Evolutionary conservation across 2,329 filamentous ascomycete species (phyloP).

Genomic region (Aspergillus versicolor): DNA sequence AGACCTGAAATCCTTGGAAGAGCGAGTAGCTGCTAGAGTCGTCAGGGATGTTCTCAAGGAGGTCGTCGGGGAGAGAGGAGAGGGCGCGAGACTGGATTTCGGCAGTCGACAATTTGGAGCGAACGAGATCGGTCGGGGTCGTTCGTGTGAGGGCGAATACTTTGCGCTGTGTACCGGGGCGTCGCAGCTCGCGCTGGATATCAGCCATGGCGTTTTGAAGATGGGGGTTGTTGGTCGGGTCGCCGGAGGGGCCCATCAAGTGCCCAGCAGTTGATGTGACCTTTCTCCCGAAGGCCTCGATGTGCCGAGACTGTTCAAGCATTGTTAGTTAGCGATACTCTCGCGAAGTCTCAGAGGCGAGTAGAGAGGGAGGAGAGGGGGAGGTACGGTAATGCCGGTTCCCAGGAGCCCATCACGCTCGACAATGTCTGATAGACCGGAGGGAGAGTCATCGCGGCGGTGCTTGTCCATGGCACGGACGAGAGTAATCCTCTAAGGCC

Average conservation of each 20-base stretch:
- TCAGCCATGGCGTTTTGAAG: constrained; percentile 87
- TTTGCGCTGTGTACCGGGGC: constrained; percentile 79
- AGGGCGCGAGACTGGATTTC: constrained; percentile 95
- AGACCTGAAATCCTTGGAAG: constrained; percentile 95
- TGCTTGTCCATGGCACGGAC: constrained; percentile 43
- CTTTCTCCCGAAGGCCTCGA: constrained; percentile 92
- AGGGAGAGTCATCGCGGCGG: constrained; percentile 47
- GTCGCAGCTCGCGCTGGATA: constrained; percentile 83
- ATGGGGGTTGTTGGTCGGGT: constrained; percentile 57
- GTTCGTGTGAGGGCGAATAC: constrained; percentile 90
- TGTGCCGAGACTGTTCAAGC: constrained; percentile 67
- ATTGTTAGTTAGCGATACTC: not conserved
- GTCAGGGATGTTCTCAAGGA: constrained; percentile 86
- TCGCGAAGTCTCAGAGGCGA: not conserved
- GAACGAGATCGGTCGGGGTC: constrained; percentile 89
- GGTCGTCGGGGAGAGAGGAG: constrained; percentile 83
- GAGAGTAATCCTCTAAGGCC: constrained; percentile 21
- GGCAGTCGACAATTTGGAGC: constrained; percentile 81
- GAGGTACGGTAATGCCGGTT: constrained; percentile 47
- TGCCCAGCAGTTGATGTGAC: constrained; percentile 91
- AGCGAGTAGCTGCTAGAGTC: constrained; percentile 83
- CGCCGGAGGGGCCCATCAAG: constrained; percentile 69
- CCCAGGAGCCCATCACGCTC: constrained; percentile 48
- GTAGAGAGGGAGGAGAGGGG: not conserved
- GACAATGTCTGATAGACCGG: constrained; percentile 41